Base-by-base conservation (phyloP, 2,329 filamentous ascomycete species). In the Bipolaris bicolor region DNA sequence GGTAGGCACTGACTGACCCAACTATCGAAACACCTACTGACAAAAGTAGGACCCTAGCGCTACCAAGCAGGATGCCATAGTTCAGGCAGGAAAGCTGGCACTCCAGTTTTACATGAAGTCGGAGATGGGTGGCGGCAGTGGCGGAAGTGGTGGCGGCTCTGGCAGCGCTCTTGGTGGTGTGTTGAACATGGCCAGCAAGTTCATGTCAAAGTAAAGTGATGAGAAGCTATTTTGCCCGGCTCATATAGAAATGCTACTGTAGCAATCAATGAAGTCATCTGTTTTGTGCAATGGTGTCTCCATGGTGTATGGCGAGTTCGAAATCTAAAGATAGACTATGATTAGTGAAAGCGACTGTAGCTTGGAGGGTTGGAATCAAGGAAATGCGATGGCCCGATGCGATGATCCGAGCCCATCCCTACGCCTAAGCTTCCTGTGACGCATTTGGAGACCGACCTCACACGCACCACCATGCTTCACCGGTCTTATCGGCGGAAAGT, bases 91-190 rank as follows among this genome's bases (percentile, higher is more conserved):
- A 1, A 88, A 96, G 82, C 89, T 91, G 84, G 93, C 92, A 2
- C 77, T 97, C 68, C 92, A 96, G 84, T 90, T 97, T 86, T 97
- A 93, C 77, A 80, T 96, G 81, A 93, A 96, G 85, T 87, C 84
- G 67, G 84, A 92, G 74, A 77, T 77, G 72, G 77, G 80, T 26
- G 78, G 78, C 31, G 45, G 70, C 11, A 84, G 83, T 18, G 73
- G 78, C 29, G 45, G 70, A 13, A 73, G 79, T 29, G 73, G 77
- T 20, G 67, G 71, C 26, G 66, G 69, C 16, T 72, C 71, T 26
- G 84, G 78, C 0, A 76, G 78, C 1, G 77, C 77, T 1, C 76
- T 77, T 13, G 76, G 81, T 59, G 82, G 85, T 1, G 68, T 89
- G 57, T 81, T 87, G 78, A 76, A 78, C 52, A 65, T 88, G 71